Evolutionary conservation across 108 stramenopile genomes (phyloP), one percentile per base, ranked within the genome.

Genomic region (Stephanodiscus minutulus): DNA sequence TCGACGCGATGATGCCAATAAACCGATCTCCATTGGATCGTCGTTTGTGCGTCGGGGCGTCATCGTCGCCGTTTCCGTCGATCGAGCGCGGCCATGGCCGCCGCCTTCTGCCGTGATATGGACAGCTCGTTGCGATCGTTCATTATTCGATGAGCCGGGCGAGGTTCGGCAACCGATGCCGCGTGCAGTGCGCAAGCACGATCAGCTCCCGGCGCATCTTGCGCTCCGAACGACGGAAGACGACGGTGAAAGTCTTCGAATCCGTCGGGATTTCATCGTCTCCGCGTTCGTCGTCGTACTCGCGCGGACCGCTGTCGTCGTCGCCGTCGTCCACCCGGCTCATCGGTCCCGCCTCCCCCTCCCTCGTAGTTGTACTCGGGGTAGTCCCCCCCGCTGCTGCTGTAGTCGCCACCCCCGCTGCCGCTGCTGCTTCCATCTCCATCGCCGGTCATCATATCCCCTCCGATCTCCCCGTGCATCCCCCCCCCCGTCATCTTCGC

Each of bases 151-250:
- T 70, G 37, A 95, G 64, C 25, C 88, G 68, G 1, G 82, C 93
- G 41, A 92, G 50, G 68, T 92, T 95, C 25, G 93, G 93, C 12
- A 95, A 48, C 15, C 43, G 52, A 8, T 53, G 52, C 31, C 66
- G 59, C 7, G 76, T 73, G 28, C 81, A 86, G 62, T 91, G 93
- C 33, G 84, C 67, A 27, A 95, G 64, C 20, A 92, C 83, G 31
- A 92, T 49, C 20, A 95, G 47, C 70, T 95, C 93, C 1, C 93
- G 83, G 53, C 87, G 85, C 20, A 95, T 89, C 68, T 95, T 95
- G 28, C 90, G 83, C 64, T 92, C 91, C 1, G 91, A 85, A 88
- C 87, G 7, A 88, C 88, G 39, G 85, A n/a, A 27, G 85, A 70
- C 13, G 43, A 44, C n/a, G n/a, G n/a, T n/a, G n/a, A n/a, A n/a